Conservation (phyloP, 1,139 yeast species). For the Geotrichum bryndzae region DNA sequence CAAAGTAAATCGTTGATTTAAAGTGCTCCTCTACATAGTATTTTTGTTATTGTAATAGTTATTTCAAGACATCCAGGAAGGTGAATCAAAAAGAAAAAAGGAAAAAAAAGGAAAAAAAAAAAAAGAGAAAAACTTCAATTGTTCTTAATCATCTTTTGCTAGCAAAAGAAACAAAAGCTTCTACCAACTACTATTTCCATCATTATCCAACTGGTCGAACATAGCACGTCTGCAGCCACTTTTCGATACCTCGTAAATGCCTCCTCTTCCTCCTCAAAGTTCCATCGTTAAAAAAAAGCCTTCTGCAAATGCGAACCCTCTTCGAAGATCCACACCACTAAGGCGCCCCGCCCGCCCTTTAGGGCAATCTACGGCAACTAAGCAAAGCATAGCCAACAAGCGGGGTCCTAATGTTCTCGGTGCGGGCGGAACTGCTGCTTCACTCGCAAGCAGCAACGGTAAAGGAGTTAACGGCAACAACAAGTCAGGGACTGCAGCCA, state of each 20-base stretch:
- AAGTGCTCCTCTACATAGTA: neutral
- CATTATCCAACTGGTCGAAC: neutral
- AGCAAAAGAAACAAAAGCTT: neutral
- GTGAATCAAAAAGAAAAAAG: neutral
- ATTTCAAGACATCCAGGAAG: neutral
- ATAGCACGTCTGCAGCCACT: neutral
- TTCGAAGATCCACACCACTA: conserved; percentile 13
- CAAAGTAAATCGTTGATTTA: neutral
- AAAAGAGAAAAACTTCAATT: neutral
- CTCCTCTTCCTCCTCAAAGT: conserved; percentile 15
- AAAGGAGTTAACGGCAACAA: conserved; percentile 6
- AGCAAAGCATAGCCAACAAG: conserved; percentile 5
- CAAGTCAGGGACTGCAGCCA: conserved; percentile 16
- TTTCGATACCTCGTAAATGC: conserved; percentile 9
- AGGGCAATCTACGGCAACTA: conserved; percentile 1
- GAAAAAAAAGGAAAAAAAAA: neutral
- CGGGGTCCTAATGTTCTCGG: conserved; percentile 13
- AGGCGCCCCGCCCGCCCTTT: conserved; percentile 3
- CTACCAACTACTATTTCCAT: neutral
- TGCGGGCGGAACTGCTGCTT: conserved; percentile 13
- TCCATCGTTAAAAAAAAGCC: conserved; percentile 8
- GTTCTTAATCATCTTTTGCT: neutral
- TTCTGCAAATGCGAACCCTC: conserved; percentile 15
- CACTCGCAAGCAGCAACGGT: conserved; percentile 6
- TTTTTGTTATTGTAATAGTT: neutral